Conservation (phyloP, 1,139 yeast species). For the Lodderomyces parapsilosis region DNA sequence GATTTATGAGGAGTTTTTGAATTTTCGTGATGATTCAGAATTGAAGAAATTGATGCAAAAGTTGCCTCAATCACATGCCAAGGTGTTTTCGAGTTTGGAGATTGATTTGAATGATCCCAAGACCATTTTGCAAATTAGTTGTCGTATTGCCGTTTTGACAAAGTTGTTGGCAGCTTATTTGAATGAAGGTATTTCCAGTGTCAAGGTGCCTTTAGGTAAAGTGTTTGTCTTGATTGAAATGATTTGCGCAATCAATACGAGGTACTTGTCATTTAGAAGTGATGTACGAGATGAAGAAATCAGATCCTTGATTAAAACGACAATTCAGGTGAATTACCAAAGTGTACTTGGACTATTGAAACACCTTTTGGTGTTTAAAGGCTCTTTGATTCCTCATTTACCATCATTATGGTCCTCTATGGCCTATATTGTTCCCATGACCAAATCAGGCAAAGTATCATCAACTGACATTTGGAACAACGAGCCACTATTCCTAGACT, state of each 20-base stretch:
- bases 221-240: constrained; percentile 50
- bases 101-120: constrained; percentile 59
- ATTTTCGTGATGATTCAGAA: constrained; percentile 54
- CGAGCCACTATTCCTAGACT: constrained; percentile 29
- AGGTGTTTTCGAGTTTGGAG: constrained; percentile 26
- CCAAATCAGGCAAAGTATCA: constrained; percentile 33
- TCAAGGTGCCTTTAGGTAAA: constrained; percentile 57
- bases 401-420: constrained; percentile 47
- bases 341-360: constrained; percentile 44
- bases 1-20: constrained; percentile 58
- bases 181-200: constrained; percentile 46
- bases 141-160: constrained; percentile 47
- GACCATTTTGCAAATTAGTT: constrained; percentile 49
- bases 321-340: constrained; percentile 45
- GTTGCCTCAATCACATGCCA: constrained; percentile 23
- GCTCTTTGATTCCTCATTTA: constrained; percentile 49
- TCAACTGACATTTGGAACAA: constrained; percentile 26
- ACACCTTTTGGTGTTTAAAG: constrained; percentile 42
- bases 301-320: constrained; percentile 36
- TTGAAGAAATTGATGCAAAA: constrained; percentile 30
- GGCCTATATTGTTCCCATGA: constrained; percentile 55
- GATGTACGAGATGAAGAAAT: constrained; percentile 56
- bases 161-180: constrained; percentile 46
- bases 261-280: constrained; percentile 52
- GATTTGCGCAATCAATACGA: constrained; percentile 51